A percentile compares a stretch with the other conserved stretches of the same genome.
Conservation (phyloP, 2,329 filamentous ascomycete species). For the Monilinia polystroma region DNA sequence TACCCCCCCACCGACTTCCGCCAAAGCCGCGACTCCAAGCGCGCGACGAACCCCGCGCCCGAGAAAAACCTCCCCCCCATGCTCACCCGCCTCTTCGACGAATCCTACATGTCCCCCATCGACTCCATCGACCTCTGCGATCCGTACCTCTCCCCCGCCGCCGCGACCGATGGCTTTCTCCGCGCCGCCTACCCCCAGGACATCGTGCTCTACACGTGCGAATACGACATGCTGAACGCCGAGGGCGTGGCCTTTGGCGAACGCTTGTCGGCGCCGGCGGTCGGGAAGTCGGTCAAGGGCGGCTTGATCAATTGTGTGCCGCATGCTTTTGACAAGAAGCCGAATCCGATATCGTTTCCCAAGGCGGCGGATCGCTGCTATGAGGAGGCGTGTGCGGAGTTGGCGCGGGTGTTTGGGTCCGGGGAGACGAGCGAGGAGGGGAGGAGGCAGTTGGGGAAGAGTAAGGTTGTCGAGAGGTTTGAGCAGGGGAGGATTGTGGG, state of each 20-base stretch:
- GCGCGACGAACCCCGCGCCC: conserved; percentile 52
- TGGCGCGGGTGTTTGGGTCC: conserved; percentile 35
- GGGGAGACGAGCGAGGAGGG: conserved; percentile 32
- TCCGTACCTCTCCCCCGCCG: conserved; percentile 57
- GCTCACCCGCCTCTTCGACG: conserved; percentile 63
- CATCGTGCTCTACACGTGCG: conserved; percentile 60
- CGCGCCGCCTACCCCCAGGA: conserved; percentile 49
- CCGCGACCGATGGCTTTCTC: conserved; percentile 54
- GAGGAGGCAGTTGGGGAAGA: conserved; percentile 32
- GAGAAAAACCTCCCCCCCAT: conserved; percentile 57
- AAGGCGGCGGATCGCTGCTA: conserved; percentile 38
- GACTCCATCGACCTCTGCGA: conserved; percentile 47
- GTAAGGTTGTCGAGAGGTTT: conserved; percentile 35
- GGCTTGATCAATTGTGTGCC: conserved; percentile 57
- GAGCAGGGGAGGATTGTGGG: conserved; percentile 24
- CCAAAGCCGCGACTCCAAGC: conserved; percentile 54
- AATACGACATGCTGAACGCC: conserved; percentile 62
- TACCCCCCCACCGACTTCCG: conserved; percentile 65
- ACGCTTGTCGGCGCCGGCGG: conserved; percentile 49
- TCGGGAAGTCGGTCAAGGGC: conserved; percentile 58
- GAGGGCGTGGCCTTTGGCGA: conserved; percentile 62
- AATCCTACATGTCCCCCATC: conserved; percentile 56
- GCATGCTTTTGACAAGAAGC: conserved; percentile 67
- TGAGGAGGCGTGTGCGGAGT: conserved; percentile 38
- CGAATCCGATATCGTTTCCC: conserved; percentile 53